Evolutionary conservation across 345 rosid species (phyloP).

Genomic region (Leavenworthia alabamica): DNA sequence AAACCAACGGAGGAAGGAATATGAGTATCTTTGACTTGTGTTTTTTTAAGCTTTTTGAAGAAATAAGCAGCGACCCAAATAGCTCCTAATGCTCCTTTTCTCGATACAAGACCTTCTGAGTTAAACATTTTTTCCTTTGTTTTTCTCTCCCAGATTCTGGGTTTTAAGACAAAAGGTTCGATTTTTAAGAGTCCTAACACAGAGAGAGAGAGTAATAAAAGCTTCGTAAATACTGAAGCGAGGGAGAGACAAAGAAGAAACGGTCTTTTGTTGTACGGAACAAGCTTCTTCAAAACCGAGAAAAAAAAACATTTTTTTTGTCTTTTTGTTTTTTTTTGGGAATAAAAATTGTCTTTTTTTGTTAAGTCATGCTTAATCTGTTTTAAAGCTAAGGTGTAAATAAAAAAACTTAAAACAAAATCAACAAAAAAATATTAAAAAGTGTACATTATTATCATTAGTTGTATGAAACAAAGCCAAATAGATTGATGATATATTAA

Average conservation of each 20-base stretch:
- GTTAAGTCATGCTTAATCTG: constrained; percentile 3
- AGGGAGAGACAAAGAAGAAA: constrained; percentile 13
- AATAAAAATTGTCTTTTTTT: too few relatives aligned
- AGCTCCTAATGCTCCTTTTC: constrained; percentile 60
- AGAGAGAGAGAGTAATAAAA: not conserved
- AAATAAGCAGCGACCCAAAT: constrained; percentile 85
- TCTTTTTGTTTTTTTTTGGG: too few relatives aligned
- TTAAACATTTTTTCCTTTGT: constrained; percentile 38
- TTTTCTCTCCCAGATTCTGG: not conserved
- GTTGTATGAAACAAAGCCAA: not conserved
- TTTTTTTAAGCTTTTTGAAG: constrained; percentile 66
- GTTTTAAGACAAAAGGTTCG: not conserved
- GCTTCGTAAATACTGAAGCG: constrained; percentile 21
- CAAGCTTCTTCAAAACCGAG: constrained; percentile 19
- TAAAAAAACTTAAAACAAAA: not conserved
- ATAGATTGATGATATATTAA: too few relatives aligned
- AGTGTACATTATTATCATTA: not conserved
- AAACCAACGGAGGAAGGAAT: constrained; percentile 72
- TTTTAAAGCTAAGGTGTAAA: not conserved
- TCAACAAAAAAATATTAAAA: not conserved
- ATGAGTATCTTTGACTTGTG: constrained; percentile 59
- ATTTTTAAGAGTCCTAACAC: not conserved
- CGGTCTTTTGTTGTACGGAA: constrained; percentile 34
- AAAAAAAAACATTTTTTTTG: not conserved
- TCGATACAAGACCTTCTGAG: constrained; percentile 51